Percentiles rank a stretch among this genome's conserved stretches.
Evolutionary conservation across 2,329 filamentous ascomycete genomes (phyloP).

Genomic region (Cercospora berteroae): DNA sequence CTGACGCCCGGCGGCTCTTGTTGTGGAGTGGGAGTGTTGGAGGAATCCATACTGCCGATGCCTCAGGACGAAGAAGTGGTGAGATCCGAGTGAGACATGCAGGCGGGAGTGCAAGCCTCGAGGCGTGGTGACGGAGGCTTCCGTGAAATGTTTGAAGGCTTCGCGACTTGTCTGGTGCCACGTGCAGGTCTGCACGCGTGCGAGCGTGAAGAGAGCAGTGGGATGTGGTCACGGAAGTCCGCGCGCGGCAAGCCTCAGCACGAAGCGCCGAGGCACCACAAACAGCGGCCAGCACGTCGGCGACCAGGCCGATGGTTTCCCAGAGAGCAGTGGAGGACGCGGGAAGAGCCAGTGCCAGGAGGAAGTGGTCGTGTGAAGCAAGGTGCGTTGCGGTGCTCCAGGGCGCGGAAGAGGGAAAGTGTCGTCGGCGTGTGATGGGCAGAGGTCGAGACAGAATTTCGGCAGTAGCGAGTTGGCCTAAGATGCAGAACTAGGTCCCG

Average conservation of each 20-base stretch:
- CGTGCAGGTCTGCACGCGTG: not conserved
- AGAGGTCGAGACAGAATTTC: conserved; percentile 8
- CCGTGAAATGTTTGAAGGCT: not conserved
- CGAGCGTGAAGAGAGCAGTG: not conserved
- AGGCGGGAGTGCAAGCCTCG: conserved; percentile 2
- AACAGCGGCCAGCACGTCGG: not conserved
- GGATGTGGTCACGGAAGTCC: not conserved
- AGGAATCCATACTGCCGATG: conserved; percentile 10
- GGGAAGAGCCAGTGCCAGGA: not conserved
- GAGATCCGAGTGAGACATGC: conserved; percentile 14
- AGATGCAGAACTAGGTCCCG: conserved; percentile 4
- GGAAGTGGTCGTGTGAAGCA: not conserved
- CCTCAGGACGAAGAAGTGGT: not conserved
- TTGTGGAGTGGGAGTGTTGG: not conserved
- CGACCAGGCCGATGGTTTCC: not conserved
- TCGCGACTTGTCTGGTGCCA: conserved; percentile 1
- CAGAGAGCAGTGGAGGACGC: not conserved
- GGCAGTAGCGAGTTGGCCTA: conserved; percentile 2
- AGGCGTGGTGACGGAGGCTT: not conserved
- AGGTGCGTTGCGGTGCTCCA: not conserved
- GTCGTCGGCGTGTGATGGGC: not conserved
- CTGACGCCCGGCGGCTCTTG: not conserved
- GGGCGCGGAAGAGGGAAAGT: not conserved
- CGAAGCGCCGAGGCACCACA: not conserved
- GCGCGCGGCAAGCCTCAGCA: not conserved